Conservation (phyloP, 2,329 filamentous ascomycete genomes). For the Fusarium continuum region DNA sequence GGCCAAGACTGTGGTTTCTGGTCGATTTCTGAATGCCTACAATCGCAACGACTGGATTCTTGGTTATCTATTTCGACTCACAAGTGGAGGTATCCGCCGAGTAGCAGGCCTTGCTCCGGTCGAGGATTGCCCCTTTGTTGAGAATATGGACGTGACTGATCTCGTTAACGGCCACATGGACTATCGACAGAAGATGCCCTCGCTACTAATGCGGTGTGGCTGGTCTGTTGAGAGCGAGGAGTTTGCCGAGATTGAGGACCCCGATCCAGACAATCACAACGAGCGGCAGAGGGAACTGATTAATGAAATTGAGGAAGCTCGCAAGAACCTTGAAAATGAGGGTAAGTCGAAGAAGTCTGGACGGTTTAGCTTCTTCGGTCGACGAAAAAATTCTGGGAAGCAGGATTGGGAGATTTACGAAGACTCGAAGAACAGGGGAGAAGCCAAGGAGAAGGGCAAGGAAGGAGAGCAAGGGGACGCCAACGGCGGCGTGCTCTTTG, state of each 20-base stretch:
- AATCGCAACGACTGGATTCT: constrained; percentile 97
- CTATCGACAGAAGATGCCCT: constrained; percentile 92
- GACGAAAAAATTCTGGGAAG: constrained; percentile 82
- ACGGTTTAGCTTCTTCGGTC: constrained; percentile 79
- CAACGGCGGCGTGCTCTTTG: constrained; percentile 81
- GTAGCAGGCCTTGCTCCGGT: constrained; percentile 85
- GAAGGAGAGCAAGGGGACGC: constrained; percentile 53
- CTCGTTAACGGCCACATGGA: constrained; percentile 94
- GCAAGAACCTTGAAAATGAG: constrained; percentile 84
- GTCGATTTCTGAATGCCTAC: constrained; percentile 95
- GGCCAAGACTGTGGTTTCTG: constrained; percentile 83
- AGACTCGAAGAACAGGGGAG: constrained; percentile 62
- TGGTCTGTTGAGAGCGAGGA: constrained; percentile 94
- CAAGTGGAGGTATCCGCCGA: constrained; percentile 87
- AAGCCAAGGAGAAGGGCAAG: constrained; percentile 42
- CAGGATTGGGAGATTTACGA: constrained; percentile 97
- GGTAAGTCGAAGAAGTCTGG: constrained; percentile 69
- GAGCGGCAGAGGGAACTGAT: constrained; percentile 91
- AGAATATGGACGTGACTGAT: constrained; percentile 89
- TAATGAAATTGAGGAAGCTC: constrained; percentile 94
- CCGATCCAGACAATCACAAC: constrained; percentile 91
- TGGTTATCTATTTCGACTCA: constrained; percentile 93
- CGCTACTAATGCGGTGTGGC: constrained; percentile 83
- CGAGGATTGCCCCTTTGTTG: constrained; percentile 78
- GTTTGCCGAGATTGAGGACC: constrained; percentile 96